phyloP scores from a whole-genome alignment of 495 filamentous ascomycete species.

The Antarctomyces pellizariae region DNA sequence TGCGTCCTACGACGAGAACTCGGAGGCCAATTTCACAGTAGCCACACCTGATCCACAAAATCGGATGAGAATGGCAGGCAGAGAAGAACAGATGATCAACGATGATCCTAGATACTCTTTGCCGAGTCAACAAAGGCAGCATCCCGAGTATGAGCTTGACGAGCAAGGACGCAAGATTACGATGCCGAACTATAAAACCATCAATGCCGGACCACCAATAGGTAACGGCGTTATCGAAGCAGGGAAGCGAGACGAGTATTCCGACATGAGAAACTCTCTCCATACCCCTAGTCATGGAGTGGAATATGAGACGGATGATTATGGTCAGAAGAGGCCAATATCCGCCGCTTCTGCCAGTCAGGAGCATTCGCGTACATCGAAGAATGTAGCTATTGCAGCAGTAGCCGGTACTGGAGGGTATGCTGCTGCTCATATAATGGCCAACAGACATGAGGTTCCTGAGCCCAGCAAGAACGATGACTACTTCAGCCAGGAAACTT shows the following conservation, averaged over 20 bases:
- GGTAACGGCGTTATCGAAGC: too few species aligned
- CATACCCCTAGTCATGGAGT: too few species aligned
- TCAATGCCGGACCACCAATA: too few species aligned
- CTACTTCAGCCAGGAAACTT: constrained; percentile 5
- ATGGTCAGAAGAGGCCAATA: too few species aligned
- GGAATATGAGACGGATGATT: too few species aligned
- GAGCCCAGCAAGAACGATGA: constrained; percentile 12
- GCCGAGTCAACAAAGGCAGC: too few species aligned
- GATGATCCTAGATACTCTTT: constrained; percentile 5
- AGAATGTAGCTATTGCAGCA: constrained; percentile 24
- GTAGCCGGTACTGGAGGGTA: constrained; percentile 26
- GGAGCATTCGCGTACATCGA: too few species aligned
- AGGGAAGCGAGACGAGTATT: too few species aligned
- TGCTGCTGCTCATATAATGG: constrained; percentile 22
- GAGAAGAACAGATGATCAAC: too few species aligned
- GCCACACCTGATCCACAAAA: constrained; percentile 10
- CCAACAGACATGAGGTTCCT: constrained; percentile 17
- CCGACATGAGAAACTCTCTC: too few species aligned
- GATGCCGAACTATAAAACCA: constrained; percentile 10
- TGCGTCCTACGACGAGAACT: constrained; percentile 20
- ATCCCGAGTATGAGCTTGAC: constrained; percentile 28
- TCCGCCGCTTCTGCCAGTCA: too few species aligned
- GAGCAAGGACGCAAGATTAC: constrained; percentile 29
- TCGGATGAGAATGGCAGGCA: not conserved
- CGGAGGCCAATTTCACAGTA: constrained; percentile 11